Evolutionary conservation across 202 grass and related monocot genomes (phyloP), one percentile per base, ranked within the genome.

Genomic region (Carex arenaria): DNA sequence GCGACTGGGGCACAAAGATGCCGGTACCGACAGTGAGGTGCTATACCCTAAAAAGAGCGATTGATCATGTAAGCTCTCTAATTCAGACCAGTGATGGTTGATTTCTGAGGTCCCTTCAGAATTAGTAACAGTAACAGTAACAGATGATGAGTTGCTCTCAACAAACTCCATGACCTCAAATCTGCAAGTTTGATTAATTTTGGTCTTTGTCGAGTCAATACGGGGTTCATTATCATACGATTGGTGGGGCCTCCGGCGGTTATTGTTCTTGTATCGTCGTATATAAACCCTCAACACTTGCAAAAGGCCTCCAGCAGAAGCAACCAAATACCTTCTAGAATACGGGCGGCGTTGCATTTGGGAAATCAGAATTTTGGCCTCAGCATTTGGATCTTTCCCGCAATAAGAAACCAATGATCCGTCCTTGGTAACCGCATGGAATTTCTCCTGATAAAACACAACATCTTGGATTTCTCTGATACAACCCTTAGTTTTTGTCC

Each of bases 211-310:
- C 15, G 52, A n/a, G 17, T 57, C 36, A 2, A 36, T 53, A 78
- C 5, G 36, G 15, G 10, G 28, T 60, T 60, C n/a, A 30, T 28
- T 22, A 17, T 54, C 71, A 54, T 42, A 42, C 0, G 7, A 42
- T 42, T 42, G 40, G 40, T 42, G 40, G 40, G 40, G 6, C 1
- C 7, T 7, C 7, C 7, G 1, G 40, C 7, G 5, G 7, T 42
- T 42, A 8, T 42, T 42, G 7, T 42, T 52, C 23, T 64, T 63
- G 18, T 47, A 28, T 49, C 60, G 55, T 18, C 43, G 14, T 17
- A 10, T 65, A 65, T 82, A 82, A 45, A 82, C 45, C 60, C 79
- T 82, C 62, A 45, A 82, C 67, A 82, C 62, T 67, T 82, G 79
- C 47, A 82, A 52, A 34, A 82, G 79, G 38, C 15, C 51, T 82